A percentile compares a stretch with the other conserved stretches of the same genome.
phyloP scores from a whole-genome alignment of 768 basidiomycete genomes.

The Infundibulicybe gibba region DNA sequence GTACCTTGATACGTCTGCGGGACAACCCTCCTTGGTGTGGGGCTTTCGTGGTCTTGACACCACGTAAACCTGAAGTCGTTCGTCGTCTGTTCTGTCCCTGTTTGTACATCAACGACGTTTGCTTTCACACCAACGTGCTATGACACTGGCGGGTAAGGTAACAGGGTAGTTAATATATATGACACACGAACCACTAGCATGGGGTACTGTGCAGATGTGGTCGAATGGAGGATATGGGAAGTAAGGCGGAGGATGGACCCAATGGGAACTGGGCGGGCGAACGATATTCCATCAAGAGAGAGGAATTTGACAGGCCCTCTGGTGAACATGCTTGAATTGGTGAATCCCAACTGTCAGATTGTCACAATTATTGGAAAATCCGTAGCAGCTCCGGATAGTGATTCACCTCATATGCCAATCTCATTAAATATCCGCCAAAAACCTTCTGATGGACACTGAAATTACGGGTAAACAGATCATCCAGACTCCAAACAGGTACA shows the following conservation, averaged over 20 bases:
- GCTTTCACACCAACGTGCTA: slow-evolving; percentile 74
- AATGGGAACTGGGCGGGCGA: slow-evolving; percentile 78
- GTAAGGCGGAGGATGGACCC: slow-evolving; percentile 76
- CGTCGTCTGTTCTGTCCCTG: slow-evolving; percentile 61
- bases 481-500: no score
- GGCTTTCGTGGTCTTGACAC: slow-evolving; percentile 40
- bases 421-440: slow-evolving; percentile 69
- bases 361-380: background rate
- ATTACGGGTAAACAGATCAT: background rate
- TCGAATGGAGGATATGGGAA: slow-evolving; percentile 64
- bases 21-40: slow-evolving; percentile 44
- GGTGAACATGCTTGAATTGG: slow-evolving; percentile 68
- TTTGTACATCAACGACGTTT: slow-evolving; percentile 66
- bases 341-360: slow-evolving; percentile 58
- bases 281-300: slow-evolving; percentile 77
- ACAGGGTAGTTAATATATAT: background rate
- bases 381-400: background rate
- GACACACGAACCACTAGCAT: slow-evolving; percentile 51
- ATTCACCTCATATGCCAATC: slow-evolving; percentile 68
- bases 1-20: slow-evolving; percentile 70
- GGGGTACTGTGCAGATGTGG: slow-evolving; percentile 45
- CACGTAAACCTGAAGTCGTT: slow-evolving; percentile 80
- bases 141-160: background rate
- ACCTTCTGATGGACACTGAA: slow-evolving; percentile 75
- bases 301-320: slow-evolving; percentile 65